Evolutionary conservation across 176 grass and related monocot genomes (phyloP).

Genomic region (Oryza australiensis): DNA sequence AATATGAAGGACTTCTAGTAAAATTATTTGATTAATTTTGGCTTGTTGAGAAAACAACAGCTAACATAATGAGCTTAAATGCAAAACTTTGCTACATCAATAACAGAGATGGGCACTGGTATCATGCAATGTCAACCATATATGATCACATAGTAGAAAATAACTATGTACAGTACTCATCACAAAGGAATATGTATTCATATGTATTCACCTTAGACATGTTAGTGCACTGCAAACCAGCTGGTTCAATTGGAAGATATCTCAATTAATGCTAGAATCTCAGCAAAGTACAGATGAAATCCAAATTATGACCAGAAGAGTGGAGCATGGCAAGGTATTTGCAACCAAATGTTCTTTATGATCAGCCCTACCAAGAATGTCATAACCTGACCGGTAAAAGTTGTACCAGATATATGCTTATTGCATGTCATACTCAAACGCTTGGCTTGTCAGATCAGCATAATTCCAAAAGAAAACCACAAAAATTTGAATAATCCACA

Average conservation of each 20-base stretch:
- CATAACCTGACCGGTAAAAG: slow-evolving; percentile 26
- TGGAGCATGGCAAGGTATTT: slow-evolving; percentile 16
- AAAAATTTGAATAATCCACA: slow-evolving; percentile 33
- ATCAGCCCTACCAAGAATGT: slow-evolving; percentile 35
- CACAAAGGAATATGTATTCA: not conserved
- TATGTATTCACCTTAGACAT: slow-evolving; percentile 35
- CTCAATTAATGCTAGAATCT: slow-evolving; percentile 26
- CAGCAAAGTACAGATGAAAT: not conserved
- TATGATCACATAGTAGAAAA: not conserved
- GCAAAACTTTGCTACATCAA: not conserved
- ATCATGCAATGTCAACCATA: not conserved
- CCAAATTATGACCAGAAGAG: slow-evolving; percentile 22
- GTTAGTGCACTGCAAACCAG: slow-evolving; percentile 13
- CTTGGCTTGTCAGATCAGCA: slow-evolving; percentile 27
- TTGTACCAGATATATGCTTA: slow-evolving; percentile 10
- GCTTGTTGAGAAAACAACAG: not conserved
- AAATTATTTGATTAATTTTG: not conserved
- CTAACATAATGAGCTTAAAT: not conserved
- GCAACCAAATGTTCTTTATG: slow-evolving; percentile 26
- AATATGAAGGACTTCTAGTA: not conserved
- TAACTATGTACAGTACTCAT: slow-evolving; percentile 1
- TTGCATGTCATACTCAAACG: slow-evolving; percentile 21
- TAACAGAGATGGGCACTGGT: not conserved
- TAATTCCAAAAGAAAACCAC: slow-evolving; percentile 31
- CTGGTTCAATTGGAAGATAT: slow-evolving; percentile 25